These are phyloP conservation scores for Magnusiomyces magnusii DNA, from an alignment of 1,139 yeast genomes.

Conservation along the genomic window DNA sequence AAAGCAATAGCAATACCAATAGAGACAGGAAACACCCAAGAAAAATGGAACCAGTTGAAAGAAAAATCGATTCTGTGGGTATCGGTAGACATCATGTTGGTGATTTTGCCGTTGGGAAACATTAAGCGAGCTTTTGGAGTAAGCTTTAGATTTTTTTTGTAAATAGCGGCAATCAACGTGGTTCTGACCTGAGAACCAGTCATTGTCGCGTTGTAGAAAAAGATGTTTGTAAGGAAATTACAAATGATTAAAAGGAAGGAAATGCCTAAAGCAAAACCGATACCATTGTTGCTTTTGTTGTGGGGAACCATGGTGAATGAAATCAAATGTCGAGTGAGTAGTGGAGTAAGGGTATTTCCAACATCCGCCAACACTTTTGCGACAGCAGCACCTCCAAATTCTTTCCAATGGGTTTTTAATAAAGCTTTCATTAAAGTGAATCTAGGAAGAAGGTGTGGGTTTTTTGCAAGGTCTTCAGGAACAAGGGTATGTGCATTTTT, in stretches of 20 bases:
- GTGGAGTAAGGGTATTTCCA: slow-evolving; percentile 44
- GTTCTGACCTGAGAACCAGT: slow-evolving; percentile 66
- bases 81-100: slow-evolving; percentile 72
- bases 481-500: background rate
- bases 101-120: slow-evolving; percentile 60
- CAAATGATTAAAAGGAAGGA: slow-evolving; percentile 40
- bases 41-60: slow-evolving; percentile 58
- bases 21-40: slow-evolving; percentile 59
- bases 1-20: slow-evolving; percentile 54
- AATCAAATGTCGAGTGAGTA: slow-evolving; percentile 48
- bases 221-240: slow-evolving; percentile 54
- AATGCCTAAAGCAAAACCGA: slow-evolving; percentile 56
- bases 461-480: slow-evolving; percentile 20
- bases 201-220: slow-evolving; percentile 51
- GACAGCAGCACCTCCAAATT: slow-evolving; percentile 41
- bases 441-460: slow-evolving; percentile 34
- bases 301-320: slow-evolving; percentile 33
- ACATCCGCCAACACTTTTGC: slow-evolving; percentile 44
- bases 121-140: slow-evolving; percentile 52
- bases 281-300: slow-evolving; percentile 41
- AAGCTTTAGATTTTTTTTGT: slow-evolving; percentile 57
- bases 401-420: slow-evolving; percentile 49
- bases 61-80: slow-evolving; percentile 75
- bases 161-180: slow-evolving; percentile 55
- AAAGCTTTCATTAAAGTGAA: slow-evolving; percentile 41